Evolutionary conservation across 257 asterid genomes (phyloP).

Genomic region (Nicotiana benthamiana): DNA sequence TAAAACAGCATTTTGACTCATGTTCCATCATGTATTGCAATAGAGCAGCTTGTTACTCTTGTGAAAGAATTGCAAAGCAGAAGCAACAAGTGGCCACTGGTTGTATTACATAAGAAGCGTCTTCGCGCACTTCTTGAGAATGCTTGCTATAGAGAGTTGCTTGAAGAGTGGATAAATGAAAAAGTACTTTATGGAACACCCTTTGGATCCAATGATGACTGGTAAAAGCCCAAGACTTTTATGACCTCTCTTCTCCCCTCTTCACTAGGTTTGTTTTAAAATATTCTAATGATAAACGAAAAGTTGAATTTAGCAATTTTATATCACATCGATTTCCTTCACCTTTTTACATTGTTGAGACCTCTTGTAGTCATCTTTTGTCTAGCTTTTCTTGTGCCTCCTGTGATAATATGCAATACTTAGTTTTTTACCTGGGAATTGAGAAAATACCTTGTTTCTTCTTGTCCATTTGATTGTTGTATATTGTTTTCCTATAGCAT

Average conservation of each 20-base stretch:
- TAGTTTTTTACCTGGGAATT: not conserved
- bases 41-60: constrained; percentile 92
- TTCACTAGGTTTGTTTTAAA: not conserved
- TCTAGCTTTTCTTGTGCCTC: not conserved
- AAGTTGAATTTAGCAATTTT: not conserved
- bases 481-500: not conserved
- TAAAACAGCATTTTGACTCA: constrained; percentile 4
- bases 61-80: constrained; percentile 56
- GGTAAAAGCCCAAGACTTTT: constrained; percentile 26
- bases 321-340: not conserved
- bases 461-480: not conserved
- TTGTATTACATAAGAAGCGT: constrained; percentile 77
- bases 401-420: not conserved
- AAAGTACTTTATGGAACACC: constrained; percentile 78
- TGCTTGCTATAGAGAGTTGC: constrained; percentile 55
- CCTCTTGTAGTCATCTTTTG: not conserved
- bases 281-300: not conserved
- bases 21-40: constrained; percentile 17
- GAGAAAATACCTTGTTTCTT: not conserved
- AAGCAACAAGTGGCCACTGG: constrained; percentile 67
- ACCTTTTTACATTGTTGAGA: not conserved
- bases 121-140: constrained; percentile 60
- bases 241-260: not conserved
- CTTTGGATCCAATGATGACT: constrained; percentile 91
- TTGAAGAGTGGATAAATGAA: constrained; percentile 61